Base-by-base conservation (phyloP, 345 rosid genomes). In the Balakata baccata region DNA sequence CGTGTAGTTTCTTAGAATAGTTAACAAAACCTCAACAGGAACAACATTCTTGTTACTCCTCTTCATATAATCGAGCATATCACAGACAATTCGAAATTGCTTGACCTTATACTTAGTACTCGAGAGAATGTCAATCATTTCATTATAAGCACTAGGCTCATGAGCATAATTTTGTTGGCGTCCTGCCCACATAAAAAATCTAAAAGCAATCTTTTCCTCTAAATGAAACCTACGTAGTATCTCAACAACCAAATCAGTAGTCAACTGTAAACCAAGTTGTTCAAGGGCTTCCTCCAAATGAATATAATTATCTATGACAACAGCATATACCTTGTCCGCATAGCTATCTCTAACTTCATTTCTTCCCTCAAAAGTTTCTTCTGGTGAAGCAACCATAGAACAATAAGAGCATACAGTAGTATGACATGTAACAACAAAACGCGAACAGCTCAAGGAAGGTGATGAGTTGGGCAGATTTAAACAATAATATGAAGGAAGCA, bases 111-210 rank as follows among this genome's bases (percentile, higher is more conserved):
- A 90, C 77, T 88, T 92, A 0, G 98, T 93, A 60, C 96, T 88
- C 13, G 97, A 86, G 82, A 91, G 81, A 45, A 89, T 89, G 78
- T 90, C 97, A 43, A 93, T 87, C 96, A 91, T 95, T 56, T 85
- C 87, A 29, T 89, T 93, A 72, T 86, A 93, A 16, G 84, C 86
- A 71, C 34, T 68, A 49, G 88, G 69, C 84, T 91, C 91, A 46
- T 95, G 99, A 3, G 77, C 84, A 73, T 90, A 95, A 58, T 77
- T 83, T 6, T 85, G 85, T 63, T 79, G 85, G 57, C 66, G 86
- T 38, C 90, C 93, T 9, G 92, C 96, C 98, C 97, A 88, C 63
- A 86, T 88, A 71, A 91, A 91, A 81, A 93, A 95, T 58, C 98
- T 75, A 66, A 89, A 86, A 3, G 96, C 96, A 46, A 81, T 58